Evolutionary conservation across 148 eudicot genomes (phyloP).

Genomic region (Vaccinium macrocarpon): DNA sequence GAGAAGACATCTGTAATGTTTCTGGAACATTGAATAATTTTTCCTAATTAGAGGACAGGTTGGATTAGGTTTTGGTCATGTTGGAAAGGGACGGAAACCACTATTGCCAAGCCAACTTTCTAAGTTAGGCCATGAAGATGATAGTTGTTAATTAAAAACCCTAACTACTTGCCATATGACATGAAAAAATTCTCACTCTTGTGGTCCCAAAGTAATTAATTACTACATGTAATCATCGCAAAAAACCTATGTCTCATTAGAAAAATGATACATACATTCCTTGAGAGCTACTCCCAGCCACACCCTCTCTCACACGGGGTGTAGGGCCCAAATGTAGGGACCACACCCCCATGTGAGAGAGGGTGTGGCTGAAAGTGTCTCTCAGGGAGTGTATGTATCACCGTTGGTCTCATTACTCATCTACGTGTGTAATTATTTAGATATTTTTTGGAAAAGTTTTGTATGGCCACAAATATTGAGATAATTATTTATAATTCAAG

Average conservation of each 20-base stretch:
- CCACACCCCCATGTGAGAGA: too few relatives aligned
- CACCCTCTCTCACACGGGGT: too few relatives aligned
- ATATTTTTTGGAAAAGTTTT: too few relatives aligned
- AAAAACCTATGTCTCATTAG: not conserved
- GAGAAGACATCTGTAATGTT: not conserved
- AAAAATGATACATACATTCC: too few relatives aligned
- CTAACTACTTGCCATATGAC: not conserved
- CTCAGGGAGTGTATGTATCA: too few relatives aligned
- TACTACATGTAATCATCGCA: not conserved
- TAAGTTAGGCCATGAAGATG: not conserved
- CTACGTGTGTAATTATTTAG: not conserved
- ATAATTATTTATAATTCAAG: too few relatives aligned
- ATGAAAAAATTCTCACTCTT: not conserved
- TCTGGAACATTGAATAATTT: not conserved
- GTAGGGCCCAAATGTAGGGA: too few relatives aligned
- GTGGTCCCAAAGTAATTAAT: not conserved
- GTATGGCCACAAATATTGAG: too few relatives aligned
- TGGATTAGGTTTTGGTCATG: not conserved
- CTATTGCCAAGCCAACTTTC: not conserved
- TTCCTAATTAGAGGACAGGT: not conserved
- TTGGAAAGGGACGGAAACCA: not conserved
- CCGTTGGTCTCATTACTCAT: not conserved
- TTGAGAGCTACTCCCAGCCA: too few relatives aligned
- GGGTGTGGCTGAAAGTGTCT: too few relatives aligned
- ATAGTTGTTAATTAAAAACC: not conserved